phyloP scores from a whole-genome alignment of 2,329 filamentous ascomycete species.

The Rhytidhysteron rufulum region DNA sequence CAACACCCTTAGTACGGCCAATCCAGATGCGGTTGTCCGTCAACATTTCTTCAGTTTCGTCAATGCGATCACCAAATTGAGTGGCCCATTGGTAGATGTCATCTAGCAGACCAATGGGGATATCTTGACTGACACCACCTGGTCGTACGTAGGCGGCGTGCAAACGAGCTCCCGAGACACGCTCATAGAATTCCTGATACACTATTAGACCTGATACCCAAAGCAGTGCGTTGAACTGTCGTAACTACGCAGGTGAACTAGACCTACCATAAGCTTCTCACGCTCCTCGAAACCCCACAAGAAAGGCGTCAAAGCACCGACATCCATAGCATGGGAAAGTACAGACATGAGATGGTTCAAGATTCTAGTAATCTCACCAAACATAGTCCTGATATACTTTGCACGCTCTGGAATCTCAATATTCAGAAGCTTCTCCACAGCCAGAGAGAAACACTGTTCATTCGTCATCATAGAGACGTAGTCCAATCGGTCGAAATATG shows the following conservation, averaged over 20 bases:
- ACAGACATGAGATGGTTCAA: slow-evolving; percentile 98
- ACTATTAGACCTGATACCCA: slow-evolving; percentile 3
- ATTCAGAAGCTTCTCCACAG: slow-evolving; percentile 96
- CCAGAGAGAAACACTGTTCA: slow-evolving; percentile 94
- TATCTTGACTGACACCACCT: slow-evolving; percentile 92
- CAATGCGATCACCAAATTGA: slow-evolving; percentile 96
- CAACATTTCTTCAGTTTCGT: slow-evolving; percentile 97
- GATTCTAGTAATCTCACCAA: slow-evolving; percentile 89
- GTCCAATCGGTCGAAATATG: slow-evolving; percentile 97
- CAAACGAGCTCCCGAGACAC: slow-evolving; percentile 94
- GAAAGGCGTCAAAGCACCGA: slow-evolving; percentile 96
- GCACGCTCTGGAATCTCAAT: slow-evolving; percentile 92
- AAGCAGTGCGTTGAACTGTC: slow-evolving; percentile 9
- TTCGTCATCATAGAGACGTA: slow-evolving; percentile 99
- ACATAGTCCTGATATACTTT: slow-evolving; percentile 95
- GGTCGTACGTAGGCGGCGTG: slow-evolving; percentile 96
- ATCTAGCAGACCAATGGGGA: slow-evolving; percentile 88
- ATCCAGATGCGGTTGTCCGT: slow-evolving; percentile 99
- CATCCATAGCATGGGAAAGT: slow-evolving; percentile 96
- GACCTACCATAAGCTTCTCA: slow-evolving; percentile 95
- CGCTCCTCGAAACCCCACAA: slow-evolving; percentile 99
- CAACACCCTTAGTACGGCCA: slow-evolving; percentile 82
- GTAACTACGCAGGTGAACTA: slow-evolving; percentile 3
- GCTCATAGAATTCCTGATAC: slow-evolving; percentile 94
- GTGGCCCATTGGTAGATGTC: slow-evolving; percentile 99